A percentile compares a stretch with the other conserved stretches of the same genome.
Evolutionary conservation across 306 rosid species (phyloP).

Genomic region (Gleditsia sinensis): DNA sequence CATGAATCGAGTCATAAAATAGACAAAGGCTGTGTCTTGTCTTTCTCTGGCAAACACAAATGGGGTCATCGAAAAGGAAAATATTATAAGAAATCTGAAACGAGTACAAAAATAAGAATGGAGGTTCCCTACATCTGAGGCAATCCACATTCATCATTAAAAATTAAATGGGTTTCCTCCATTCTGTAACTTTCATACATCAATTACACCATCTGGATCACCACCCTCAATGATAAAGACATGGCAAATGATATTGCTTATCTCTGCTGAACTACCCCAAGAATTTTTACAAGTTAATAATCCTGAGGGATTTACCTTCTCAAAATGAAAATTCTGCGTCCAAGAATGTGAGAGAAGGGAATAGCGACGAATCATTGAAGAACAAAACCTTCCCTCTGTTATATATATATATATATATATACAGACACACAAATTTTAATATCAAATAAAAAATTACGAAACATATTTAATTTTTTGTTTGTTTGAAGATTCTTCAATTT

Average conservation of each 20-base stretch:
- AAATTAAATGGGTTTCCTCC: conserved; percentile 33
- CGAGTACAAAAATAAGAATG: conserved; percentile 5
- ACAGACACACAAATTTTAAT: too few species aligned
- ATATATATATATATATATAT: too few species aligned
- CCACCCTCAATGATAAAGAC: conserved; percentile 31
- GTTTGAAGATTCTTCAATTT: too few species aligned
- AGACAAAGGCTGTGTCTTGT: conserved; percentile 22
- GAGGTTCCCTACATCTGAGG: conserved; percentile 59
- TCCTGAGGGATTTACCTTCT: too few species aligned
- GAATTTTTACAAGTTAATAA: conserved; percentile 18
- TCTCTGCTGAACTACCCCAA: conserved; percentile 12
- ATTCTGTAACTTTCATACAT: conserved; percentile 44
- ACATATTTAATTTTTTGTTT: too few species aligned
- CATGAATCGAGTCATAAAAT: conserved; percentile 28
- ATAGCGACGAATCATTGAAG: too few species aligned
- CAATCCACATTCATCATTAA: conserved; percentile 49
- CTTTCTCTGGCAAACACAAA: conserved; percentile 32
- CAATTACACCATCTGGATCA: conserved; percentile 27
- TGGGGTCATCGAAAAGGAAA: conserved; percentile 33
- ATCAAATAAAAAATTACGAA: too few species aligned
- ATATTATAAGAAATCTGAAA: neutral
- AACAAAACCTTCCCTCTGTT: too few species aligned
- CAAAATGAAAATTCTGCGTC: too few species aligned
- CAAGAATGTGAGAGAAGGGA: too few species aligned
- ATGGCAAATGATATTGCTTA: conserved; percentile 35